Base-by-base conservation (phyloP, 2,329 filamentous ascomycete genomes). In the Microdochium trichocladiopsis region DNA sequence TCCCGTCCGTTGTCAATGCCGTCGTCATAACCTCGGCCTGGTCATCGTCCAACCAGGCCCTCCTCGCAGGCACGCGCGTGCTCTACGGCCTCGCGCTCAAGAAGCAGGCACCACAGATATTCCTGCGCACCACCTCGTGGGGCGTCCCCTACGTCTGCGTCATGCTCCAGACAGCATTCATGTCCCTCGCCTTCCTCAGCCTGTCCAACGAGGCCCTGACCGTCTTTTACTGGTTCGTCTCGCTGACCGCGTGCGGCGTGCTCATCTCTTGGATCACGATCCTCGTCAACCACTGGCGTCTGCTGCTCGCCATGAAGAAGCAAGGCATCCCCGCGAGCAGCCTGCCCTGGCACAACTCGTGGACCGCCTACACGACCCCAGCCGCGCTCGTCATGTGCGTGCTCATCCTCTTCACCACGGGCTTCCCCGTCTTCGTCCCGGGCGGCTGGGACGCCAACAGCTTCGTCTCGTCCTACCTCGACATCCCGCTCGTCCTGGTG, bases 1-100 rank as follows among this genome's bases (percentile, higher is more conserved):
- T 91, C 4, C 84, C 86, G 0, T 83, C 82, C 5, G 79, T 92
- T 51, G 84, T 92, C 68, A 93, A 93, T 64, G 87, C 86, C 33
- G 75, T 91, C 24, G 84, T 92, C 58, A 76, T 91, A 57, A 88
- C 84, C 0, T 87, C 84, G 0, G 86, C 84, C 0, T 85, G 82
- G 69, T 89, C 86, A 0, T 77, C 86, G 0, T 83, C 80, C 0
- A 90, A 90, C 58, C 82, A 86, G 57, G 81, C 78, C 61, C 71
- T 91, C 31, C 71, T 76, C 41, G 72, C 79, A 1, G 82, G 80
- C 25, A 82, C 81, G 1, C 75, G 83, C 48, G 79, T 82, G 31
- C 69, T 85, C 4, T 80, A 82, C 56, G 79, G 77, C 3, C 69
- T 86, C 51, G 82, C 82, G 0, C 72, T 82, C 14, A 81, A 84